Evolutionary conservation across 306 rosid genomes (phyloP).

Genomic region (Cucumis cinereus): DNA sequence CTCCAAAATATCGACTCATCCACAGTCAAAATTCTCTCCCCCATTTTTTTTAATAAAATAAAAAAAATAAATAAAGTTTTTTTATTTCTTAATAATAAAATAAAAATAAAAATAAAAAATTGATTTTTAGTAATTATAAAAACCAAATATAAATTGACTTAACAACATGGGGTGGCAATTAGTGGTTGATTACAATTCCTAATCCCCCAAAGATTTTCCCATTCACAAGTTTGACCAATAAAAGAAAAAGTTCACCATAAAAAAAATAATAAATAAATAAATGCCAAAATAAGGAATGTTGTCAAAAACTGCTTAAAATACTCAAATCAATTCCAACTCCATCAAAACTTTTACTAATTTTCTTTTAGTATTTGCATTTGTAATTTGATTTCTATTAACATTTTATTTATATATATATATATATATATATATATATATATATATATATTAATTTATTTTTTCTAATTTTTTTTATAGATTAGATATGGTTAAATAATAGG

Average conservation of each 20-base stretch:
- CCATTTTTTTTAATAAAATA: too few species aligned
- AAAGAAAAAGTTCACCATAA: too few species aligned
- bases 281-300: neutral
- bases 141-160: neutral
- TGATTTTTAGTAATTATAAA: neutral
- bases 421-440: too few species aligned
- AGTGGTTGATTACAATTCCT: neutral
- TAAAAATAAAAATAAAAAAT: neutral
- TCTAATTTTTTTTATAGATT: too few species aligned
- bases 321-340: too few species aligned
- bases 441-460: too few species aligned
- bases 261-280: neutral
- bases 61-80: neutral
- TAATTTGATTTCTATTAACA: too few species aligned
- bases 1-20: neutral
- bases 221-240: neutral
- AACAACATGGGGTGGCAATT: neutral
- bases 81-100: neutral
- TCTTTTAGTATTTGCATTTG: too few species aligned
- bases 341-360: too few species aligned
- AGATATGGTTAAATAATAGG: too few species aligned
- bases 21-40: neutral
- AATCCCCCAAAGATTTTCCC: neutral
- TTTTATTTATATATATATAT: too few species aligned
- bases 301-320: too few species aligned